Base-by-base conservation (phyloP, 805 yeast genomes). In the Monosporozyma aerobia region DNA sequence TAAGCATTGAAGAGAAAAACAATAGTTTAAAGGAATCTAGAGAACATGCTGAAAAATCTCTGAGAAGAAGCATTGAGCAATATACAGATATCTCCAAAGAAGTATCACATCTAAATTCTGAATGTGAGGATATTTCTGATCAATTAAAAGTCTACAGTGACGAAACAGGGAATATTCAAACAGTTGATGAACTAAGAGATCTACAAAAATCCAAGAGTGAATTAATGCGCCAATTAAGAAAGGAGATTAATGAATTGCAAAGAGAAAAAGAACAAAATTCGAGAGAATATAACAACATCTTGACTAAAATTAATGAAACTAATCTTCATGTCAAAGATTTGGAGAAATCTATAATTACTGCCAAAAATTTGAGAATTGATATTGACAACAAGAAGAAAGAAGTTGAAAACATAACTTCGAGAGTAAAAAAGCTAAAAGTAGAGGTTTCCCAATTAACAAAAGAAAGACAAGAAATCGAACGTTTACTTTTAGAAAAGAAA, bases 21-120 rank as follows among this genome's bases (percentile, higher is more conserved):
- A 62, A 55, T 1, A 44, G 23, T 3, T 37, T 62, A 14, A 59
- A 60, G 40, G 47, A 56, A 1, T 58, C 60, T 11, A 49, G 56
- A 29, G 60, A 55, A 3, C 25, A 54, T 49, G 48, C 54, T 2
- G 65, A 65, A 39, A 55, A 63, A 16, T 48, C 54, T 0, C 49
- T 74, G 29, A 61, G 69, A 25, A 61, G 68, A n/a, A 47, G 59
- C 9, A 60, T 69, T 2, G 68, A 62, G 16, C 65, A 61, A 45
- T 53, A 69, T 7, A 30, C 56, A 1, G 58, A 71, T 22, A 23
- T 55, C 13, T 52, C 51, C n/a, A 60, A 57, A 23, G 75, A 70
- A 40, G 19, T 62, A 2, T 54, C 53, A 19, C 53, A 55, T 6
- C 45, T 67, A 5, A 54, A 60, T 13, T 35, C 39, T 3, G 67